Percentiles rank a stretch among this genome's conserved stretches.
Evolutionary conservation across 2,329 filamentous ascomycete genomes (phyloP).

Genomic region (Curvularia verruculosa): DNA sequence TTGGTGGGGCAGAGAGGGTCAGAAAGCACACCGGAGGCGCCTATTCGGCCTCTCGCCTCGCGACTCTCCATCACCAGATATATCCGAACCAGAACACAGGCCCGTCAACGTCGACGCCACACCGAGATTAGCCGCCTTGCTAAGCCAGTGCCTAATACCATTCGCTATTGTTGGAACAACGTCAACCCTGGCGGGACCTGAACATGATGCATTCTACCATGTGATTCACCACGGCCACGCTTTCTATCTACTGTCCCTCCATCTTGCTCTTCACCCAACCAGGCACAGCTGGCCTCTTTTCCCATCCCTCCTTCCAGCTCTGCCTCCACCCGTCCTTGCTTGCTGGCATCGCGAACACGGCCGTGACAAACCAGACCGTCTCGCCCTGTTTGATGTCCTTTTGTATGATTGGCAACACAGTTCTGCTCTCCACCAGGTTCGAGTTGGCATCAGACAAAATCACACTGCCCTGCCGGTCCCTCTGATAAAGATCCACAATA

Average conservation of each 20-base stretch:
- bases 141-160: background rate
- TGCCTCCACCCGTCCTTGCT: conserved; percentile 57
- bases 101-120: background rate
- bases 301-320: conserved; percentile 60
- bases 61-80: background rate
- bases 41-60: conserved; percentile 13
- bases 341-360: conserved; percentile 72
- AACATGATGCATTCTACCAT: too few species aligned
- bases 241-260: conserved; percentile 25
- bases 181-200: background rate
- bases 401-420: conserved; percentile 72
- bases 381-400: conserved; percentile 64
- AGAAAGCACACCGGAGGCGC: conserved; percentile 5
- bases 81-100: background rate
- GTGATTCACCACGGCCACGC: background rate
- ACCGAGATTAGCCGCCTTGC: background rate
- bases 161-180: background rate
- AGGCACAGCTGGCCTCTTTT: conserved; percentile 63
- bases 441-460: conserved; percentile 81
- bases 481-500: conserved; percentile 53
- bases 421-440: conserved; percentile 75
- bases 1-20: conserved; percentile 15
- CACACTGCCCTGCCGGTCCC: conserved; percentile 63
- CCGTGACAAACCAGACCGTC: conserved; percentile 71
- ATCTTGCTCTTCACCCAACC: conserved; percentile 65